Evolutionary conservation across 2,329 filamentous ascomycete species (phyloP), one percentile per base, ranked within the genome.

Genomic region (Cryphonectria carpinicola): DNA sequence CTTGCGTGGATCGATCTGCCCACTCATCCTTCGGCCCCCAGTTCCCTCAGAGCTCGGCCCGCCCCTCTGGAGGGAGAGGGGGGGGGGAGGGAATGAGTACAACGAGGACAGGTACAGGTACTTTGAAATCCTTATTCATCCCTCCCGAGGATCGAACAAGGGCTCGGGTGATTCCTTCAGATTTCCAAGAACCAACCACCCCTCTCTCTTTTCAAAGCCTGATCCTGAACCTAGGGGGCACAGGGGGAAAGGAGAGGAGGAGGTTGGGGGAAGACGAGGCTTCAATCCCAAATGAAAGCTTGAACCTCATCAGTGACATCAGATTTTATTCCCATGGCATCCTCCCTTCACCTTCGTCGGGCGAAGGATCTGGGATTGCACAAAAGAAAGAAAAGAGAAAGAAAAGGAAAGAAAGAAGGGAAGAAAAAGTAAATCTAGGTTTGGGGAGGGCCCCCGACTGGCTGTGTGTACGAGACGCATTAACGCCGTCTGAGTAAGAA

Each of bases 1-100:
- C 66, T 56, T 66, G 70, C 70, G 62, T 71, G 46, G n/a, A 49
- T 43, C 54, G 62, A 69, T 71, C 70, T 71, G 70, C 70, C 70
- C 70, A 66, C 70, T 71, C 70, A 69, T 71, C 70, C 70, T 71
- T 71, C 63, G 65, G 62, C 66, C 70, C 70, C 70, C 63, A 69
- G 37, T 19, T 19, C 54, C 32, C 32, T 32, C 54, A 58, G 11
- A 58, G 54, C 61, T 64, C 37, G 61, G 61, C 61, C 61, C 61
- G 39, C 61, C 39, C 61, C n/a, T 32, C 3, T 28, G 19, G 35
- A 4, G 32, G 32, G 4, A 32, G 32, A 3, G 32, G 32, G 32
- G 32, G 32, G 4, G 32, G 32, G 32, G 32, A 11, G n/a, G n/a
- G 58, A 4, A 61, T 39, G 32, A 37, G 58, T 61, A 61, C 58